Evolutionary conservation across 345 rosid species (phyloP).

Genomic region (Sonneratia caseolaris): DNA sequence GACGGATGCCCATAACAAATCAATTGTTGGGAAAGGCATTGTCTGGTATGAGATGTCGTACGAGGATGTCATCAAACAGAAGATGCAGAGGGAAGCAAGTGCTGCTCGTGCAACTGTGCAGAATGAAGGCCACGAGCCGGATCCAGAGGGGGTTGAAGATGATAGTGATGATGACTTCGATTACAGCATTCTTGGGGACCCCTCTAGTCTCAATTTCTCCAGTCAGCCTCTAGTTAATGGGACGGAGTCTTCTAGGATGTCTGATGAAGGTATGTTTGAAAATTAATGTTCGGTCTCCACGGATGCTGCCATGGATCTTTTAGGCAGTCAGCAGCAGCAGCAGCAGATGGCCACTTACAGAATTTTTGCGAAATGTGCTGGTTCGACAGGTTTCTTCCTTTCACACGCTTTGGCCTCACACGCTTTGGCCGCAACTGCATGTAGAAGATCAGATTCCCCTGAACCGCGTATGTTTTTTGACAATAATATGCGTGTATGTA

Average conservation of each 20-base stretch:
- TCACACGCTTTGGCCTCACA: too few species aligned
- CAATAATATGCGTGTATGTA: too few species aligned
- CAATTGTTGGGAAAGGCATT: constrained; percentile 67
- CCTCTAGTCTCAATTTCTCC: constrained; percentile 21
- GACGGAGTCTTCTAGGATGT: constrained; percentile 47
- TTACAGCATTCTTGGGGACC: constrained; percentile 56
- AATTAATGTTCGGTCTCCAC: not conserved
- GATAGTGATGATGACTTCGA: constrained; percentile 48
- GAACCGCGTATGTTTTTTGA: too few species aligned
- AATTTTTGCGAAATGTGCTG: too few species aligned
- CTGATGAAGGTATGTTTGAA: constrained; percentile 42
- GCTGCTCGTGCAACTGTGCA: not conserved
- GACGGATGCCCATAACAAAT: constrained; percentile 69
- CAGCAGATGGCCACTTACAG: too few species aligned
- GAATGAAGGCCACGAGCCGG: constrained; percentile 15
- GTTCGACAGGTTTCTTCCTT: too few species aligned
- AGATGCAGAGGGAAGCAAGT: constrained; percentile 39
- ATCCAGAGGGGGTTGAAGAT: constrained; percentile 12
- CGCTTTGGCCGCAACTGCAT: too few species aligned
- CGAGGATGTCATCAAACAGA: constrained; percentile 60
- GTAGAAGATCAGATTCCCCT: too few species aligned
- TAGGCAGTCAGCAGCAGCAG: too few species aligned
- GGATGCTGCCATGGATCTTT: too few species aligned
- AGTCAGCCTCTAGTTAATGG: constrained; percentile 75
- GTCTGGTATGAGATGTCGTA: constrained; percentile 85